A percentile compares a stretch with the other conserved stretches of the same genome.
Conservation (phyloP, 495 filamentous ascomycete genomes). For the Aspergillus sclerotiicarbonarius region DNA sequence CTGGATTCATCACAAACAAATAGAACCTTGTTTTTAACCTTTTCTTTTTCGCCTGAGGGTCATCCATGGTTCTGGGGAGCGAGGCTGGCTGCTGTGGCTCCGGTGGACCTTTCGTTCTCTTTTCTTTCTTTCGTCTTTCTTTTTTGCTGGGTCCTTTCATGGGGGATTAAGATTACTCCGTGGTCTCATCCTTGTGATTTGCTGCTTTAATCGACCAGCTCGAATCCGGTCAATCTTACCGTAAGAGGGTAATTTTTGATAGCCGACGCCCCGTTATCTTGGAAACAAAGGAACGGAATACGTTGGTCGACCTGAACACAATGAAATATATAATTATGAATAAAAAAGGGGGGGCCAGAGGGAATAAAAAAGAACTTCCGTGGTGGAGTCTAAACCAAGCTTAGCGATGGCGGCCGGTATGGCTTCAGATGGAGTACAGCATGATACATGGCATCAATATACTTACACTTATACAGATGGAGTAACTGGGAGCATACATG, state of each 20-base stretch:
- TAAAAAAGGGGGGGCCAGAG: too few relatives aligned
- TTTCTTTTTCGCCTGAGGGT: conserved; percentile 15
- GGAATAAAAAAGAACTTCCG: too few relatives aligned
- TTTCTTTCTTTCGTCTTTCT: neutral
- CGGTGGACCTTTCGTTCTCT: neutral
- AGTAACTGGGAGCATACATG: neutral
- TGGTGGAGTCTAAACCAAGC: conserved; percentile 4
- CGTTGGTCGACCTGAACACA: too few relatives aligned
- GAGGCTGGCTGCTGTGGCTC: neutral
- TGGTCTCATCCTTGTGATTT: neutral
- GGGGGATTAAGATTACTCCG: neutral
- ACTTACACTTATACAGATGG: too few relatives aligned
- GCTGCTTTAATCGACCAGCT: neutral
- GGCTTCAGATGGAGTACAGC: too few relatives aligned
- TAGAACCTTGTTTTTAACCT: conserved; percentile 24
- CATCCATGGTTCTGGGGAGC: conserved; percentile 18
- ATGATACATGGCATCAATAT: neutral
- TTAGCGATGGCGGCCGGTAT: neutral
- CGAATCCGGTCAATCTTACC: neutral
- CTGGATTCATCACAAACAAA: conserved; percentile 17
- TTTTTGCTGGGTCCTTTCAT: neutral
- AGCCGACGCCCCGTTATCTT: neutral
- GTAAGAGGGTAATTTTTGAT: neutral
- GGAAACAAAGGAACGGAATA: too few relatives aligned
- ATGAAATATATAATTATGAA: too few relatives aligned